Base-by-base conservation (phyloP, 2,329 filamentous ascomycete species). In the Stemphylium vesicarium region DNA sequence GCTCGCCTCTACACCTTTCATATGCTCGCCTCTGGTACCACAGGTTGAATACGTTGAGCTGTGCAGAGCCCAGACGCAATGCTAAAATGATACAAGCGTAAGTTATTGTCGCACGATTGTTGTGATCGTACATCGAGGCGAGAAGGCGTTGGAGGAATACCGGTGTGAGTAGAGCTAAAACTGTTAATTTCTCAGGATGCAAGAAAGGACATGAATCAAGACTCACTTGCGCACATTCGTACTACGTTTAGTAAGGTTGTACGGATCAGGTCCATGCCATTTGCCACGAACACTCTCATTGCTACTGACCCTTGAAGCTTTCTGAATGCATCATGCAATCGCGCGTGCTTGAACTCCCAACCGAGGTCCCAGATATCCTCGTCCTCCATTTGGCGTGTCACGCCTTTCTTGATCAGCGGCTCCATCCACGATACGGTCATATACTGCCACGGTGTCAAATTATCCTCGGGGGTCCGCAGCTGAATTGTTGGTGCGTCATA, bases 21-120 rank as follows among this genome's bases (percentile, higher is more conserved):
- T 96, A 96, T 24, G 85, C 85, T 56, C 93, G 86, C 60, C 92
- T 85, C n/a, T 87, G 86, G 68, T 89, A 96, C 92, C 92, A 96
- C 0, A 92, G 78, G 20, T 80, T 85, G 64, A 93, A 85, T 0
- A 92, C 85, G 4, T 82, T 82, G 0, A 84, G 84, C 64, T 94
- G 90, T 1, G 84, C 81, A 8, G 83, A 81, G 6, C 88, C 66
- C 1, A 92, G 75, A 31, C 89, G 83, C 4, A 86, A 75, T 2
- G 83, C 65, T 2, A 93, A 76, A 4, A 85, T 85, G 2, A 90
- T 68, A 0, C 84, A 68, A 1, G 89, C 88, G 68, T 89, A 94
- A 0, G 84, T 84, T 33, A 91, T 71, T 0, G 88, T 85, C 1
- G 85, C 82, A 31, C 80, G 79, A 43, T 79, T 81, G 2, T 72